phyloP scores from a whole-genome alignment of 75 land plant genomes.

The Isoetes taiwanensis region DNA sequence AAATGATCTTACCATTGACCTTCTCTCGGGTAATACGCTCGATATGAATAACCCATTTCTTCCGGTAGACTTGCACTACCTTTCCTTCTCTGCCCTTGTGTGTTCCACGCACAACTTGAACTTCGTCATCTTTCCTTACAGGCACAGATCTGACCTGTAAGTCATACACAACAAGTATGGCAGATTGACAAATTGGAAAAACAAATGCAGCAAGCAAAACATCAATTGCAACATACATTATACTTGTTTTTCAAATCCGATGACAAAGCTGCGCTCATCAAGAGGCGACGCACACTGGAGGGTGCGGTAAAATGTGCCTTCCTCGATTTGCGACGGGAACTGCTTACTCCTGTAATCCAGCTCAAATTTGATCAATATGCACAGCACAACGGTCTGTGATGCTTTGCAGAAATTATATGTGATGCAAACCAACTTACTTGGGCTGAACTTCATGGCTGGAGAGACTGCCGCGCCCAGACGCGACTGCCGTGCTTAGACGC shows the following conservation, averaged over 20 bases:
- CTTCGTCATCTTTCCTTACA: constrained; percentile 42
- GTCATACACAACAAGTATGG: not conserved
- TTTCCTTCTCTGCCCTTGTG: constrained; percentile 45
- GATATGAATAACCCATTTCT: constrained; percentile 38
- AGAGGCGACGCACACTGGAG: constrained; percentile 33
- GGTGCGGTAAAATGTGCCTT: constrained; percentile 57
- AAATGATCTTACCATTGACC: constrained; percentile 28
- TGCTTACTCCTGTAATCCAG: constrained; percentile 37
- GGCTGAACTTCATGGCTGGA: too few relatives aligned
- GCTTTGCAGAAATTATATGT: too few relatives aligned
- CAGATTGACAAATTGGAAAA: not conserved
- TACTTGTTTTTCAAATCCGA: constrained; percentile 32
- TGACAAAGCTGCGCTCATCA: constrained; percentile 44
- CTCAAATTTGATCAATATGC: too few relatives aligned
- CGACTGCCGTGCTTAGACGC: too few relatives aligned
- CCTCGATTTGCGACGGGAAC: constrained; percentile 38
- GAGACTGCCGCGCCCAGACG: too few relatives aligned
- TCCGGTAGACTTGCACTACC: constrained; percentile 36
- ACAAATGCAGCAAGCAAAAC: too few relatives aligned
- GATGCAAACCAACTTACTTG: too few relatives aligned
- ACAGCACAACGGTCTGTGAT: too few relatives aligned
- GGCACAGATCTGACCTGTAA: constrained; percentile 26
- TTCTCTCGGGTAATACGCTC: constrained; percentile 48
- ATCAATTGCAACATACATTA: constrained; percentile 33
- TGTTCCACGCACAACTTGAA: constrained; percentile 35